A percentile compares a stretch with the other conserved stretches of the same genome.
Evolutionary conservation across 164 flowering plant species (phyloP).

Genomic region (Piper longum): DNA sequence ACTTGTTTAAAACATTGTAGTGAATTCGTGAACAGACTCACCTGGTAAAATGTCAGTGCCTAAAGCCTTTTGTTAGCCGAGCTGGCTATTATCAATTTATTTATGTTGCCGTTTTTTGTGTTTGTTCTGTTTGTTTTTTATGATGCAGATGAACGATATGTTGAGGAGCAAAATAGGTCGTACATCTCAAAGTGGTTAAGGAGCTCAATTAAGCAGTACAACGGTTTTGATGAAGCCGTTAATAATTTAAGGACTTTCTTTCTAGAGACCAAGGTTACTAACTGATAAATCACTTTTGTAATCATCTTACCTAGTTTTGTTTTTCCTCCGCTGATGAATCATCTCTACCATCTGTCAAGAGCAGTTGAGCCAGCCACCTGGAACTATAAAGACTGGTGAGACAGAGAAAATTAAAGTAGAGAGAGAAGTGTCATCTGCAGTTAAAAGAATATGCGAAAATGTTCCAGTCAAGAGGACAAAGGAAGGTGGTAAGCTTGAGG

Average conservation of each 20-base stretch:
- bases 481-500: conserved; percentile 10
- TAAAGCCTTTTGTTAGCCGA: background rate
- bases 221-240: conserved; percentile 44
- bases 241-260: conserved; percentile 55
- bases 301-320: background rate
- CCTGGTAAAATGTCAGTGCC: no score
- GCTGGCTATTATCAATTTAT: no score
- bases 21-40: background rate
- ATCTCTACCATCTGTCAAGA: conserved; percentile 28
- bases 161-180: conserved; percentile 48
- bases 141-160: conserved; percentile 72
- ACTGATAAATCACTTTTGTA: background rate
- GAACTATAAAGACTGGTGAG: background rate
- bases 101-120: background rate
- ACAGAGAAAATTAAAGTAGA: conserved; percentile 14
- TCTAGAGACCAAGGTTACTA: conserved; percentile 45
- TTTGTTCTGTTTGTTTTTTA: background rate
- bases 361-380: conserved; percentile 15
- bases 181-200: conserved; percentile 88
- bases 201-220: conserved; percentile 54
- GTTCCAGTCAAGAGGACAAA: conserved; percentile 15
- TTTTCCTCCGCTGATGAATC: background rate
- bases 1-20: background rate
- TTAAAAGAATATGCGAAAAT: conserved; percentile 9
- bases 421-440: conserved; percentile 7